Conservation (phyloP, 2,329 filamentous ascomycete genomes). For the Ceratocystis huliohia region DNA sequence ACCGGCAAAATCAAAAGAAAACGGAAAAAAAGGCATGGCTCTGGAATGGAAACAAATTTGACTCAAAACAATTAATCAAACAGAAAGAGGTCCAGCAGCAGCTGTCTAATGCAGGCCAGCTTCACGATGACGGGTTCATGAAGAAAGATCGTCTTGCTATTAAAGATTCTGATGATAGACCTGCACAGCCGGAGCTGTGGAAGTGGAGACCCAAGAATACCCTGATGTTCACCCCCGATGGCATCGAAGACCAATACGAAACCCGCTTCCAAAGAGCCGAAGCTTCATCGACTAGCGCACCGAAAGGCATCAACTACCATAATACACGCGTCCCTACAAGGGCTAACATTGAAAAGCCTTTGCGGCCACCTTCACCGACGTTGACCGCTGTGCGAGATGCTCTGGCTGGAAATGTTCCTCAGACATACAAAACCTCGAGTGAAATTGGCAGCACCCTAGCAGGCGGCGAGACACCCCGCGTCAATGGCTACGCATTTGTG, state of each 20-base stretch:
- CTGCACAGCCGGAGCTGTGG: conserved; percentile 67
- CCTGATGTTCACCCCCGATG: conserved; percentile 73
- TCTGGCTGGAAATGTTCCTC: conserved; percentile 58
- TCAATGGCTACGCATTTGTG: conserved; percentile 91
- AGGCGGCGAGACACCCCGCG: conserved; percentile 62
- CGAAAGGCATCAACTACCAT: conserved; percentile 64
- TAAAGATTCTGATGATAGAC: conserved; percentile 54
- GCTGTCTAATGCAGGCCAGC: conserved; percentile 34
- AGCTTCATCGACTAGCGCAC: conserved; percentile 56
- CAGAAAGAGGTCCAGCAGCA: conserved; percentile 49
- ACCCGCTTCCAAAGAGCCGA: conserved; percentile 59
- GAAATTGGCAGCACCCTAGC: conserved; percentile 29
- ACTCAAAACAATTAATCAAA: conserved; percentile 61
- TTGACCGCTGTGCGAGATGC: conserved; percentile 74
- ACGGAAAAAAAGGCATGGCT: conserved; percentile 82
- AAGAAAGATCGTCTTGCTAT: conserved; percentile 49
- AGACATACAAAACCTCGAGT: conserved; percentile 48
- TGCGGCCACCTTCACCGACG: conserved; percentile 60
- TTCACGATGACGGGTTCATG: conserved; percentile 43
- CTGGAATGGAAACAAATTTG: conserved; percentile 78
- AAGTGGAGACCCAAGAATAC: conserved; percentile 61
- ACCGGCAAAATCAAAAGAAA: conserved; percentile 75
- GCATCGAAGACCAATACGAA: conserved; percentile 44
- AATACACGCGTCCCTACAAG: conserved; percentile 53
- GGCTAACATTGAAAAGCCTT: conserved; percentile 29